These are phyloP conservation scores for Wickerhamiella alocasiicola DNA, from an alignment of 805 yeast genomes.

Conservation along the genomic window DNA sequence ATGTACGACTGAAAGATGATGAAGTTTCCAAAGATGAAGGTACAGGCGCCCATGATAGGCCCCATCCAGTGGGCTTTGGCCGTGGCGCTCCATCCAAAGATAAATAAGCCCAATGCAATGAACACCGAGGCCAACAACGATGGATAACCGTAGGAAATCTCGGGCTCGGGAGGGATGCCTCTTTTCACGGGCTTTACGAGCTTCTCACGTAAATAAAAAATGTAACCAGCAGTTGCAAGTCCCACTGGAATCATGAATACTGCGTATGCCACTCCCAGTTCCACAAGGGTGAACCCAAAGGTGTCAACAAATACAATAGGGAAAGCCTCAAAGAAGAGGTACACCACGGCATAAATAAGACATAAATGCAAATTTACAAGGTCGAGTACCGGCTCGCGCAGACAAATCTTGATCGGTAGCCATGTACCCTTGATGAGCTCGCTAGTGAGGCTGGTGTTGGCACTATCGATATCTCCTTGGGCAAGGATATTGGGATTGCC, in stretches of 20 bases:
- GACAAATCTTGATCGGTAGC: conserved; percentile 36
- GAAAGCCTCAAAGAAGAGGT: conserved; percentile 49
- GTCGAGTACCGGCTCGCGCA: conserved; percentile 45
- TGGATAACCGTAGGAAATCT: conserved; percentile 18
- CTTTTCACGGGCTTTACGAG: background rate
- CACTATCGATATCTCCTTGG: conserved; percentile 15
- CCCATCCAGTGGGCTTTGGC: conserved; percentile 41
- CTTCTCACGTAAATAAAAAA: conserved; percentile 7
- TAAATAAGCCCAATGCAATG: conserved; percentile 43
- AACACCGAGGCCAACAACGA: conserved; percentile 33
- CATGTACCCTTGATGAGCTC: conserved; percentile 17
- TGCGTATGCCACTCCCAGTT: conserved; percentile 37
- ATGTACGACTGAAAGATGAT: conserved; percentile 41
- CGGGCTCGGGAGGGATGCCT: conserved; percentile 10
- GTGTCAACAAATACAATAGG: conserved; percentile 41
- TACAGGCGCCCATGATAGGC: conserved; percentile 34
- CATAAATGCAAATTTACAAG: conserved; percentile 42
- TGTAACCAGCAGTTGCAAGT: conserved; percentile 25
- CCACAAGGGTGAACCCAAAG: conserved; percentile 37
- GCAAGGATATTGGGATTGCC: conserved; percentile 14
- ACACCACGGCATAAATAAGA: conserved; percentile 39
- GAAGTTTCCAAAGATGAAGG: conserved; percentile 33
- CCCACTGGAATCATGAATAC: conserved; percentile 35
- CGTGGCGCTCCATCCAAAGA: conserved; percentile 48
- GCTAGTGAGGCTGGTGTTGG: background rate